A percentile compares a stretch with the other conserved stretches of the same genome.
These are phyloP conservation scores for Plasmodium fragile DNA, from an alignment of 169 alveolate species.

Conservation along the genomic window DNA sequence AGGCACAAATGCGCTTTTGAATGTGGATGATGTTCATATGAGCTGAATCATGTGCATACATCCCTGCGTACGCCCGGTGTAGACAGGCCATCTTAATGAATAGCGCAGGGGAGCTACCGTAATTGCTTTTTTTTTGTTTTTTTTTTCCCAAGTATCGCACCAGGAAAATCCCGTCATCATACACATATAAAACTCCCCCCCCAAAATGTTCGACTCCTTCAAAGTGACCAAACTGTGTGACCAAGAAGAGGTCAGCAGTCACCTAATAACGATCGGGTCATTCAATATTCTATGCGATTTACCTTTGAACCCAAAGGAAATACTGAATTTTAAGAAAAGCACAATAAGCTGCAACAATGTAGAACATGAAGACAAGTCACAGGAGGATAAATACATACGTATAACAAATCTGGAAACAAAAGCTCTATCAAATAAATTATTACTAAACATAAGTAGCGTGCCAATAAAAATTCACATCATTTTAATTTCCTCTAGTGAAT, in stretches of 20 bases:
- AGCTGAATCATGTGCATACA: background rate
- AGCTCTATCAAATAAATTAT: constrained; percentile 24
- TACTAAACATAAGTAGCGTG: constrained; percentile 45
- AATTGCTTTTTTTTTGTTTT: background rate
- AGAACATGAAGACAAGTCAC: background rate
- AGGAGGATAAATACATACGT: constrained; percentile 9
- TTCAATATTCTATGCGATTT: constrained; percentile 58
- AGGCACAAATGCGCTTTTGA: background rate
- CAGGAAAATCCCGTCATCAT: background rate
- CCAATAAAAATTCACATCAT: constrained; percentile 73
- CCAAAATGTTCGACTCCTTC: constrained; percentile 44
- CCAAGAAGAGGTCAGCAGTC: constrained; percentile 50
- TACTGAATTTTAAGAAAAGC: constrained; percentile 39
- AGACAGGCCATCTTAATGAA: background rate
- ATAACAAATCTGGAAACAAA: constrained; percentile 29
- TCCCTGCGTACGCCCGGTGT: background rate
- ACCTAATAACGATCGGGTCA: constrained; percentile 54
- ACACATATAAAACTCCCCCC: background rate
- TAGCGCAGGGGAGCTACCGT: background rate
- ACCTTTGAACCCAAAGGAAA: constrained; percentile 42
- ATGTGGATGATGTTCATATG: background rate
- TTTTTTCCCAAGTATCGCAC: background rate
- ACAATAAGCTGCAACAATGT: background rate
- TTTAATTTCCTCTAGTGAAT: constrained; percentile 60
- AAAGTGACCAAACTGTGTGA: constrained; percentile 43